Conservation (phyloP, 306 rosid genomes). For the Trifolium pratense region DNA sequence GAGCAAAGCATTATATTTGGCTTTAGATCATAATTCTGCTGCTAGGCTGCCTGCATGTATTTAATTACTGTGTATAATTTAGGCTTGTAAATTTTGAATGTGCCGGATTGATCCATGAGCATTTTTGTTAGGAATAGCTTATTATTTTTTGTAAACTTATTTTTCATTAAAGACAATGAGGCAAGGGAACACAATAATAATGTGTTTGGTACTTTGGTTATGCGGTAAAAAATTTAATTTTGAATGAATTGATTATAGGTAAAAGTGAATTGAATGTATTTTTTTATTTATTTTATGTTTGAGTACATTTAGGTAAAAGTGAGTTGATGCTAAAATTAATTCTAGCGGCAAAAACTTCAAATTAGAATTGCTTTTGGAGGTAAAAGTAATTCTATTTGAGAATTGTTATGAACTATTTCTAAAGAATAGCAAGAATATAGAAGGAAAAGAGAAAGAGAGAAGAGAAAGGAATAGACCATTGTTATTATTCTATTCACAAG, state of each 20-base stretch:
- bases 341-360: neutral
- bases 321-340: neutral
- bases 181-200: slow-evolving; percentile 13
- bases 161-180: slow-evolving; percentile 41
- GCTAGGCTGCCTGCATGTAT: slow-evolving; percentile 39
- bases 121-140: slow-evolving; percentile 43
- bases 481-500: too few relatives aligned
- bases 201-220: slow-evolving; percentile 3
- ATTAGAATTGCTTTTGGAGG: neutral
- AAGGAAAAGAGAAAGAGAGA: too few relatives aligned
- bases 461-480: too few relatives aligned
- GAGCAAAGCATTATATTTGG: slow-evolving; percentile 29
- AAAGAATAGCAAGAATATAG: too few relatives aligned
- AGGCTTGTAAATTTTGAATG: slow-evolving; percentile 59
- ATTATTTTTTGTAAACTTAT: slow-evolving; percentile 30
- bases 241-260: neutral
- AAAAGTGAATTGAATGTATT: neutral
- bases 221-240: neutral
- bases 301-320: neutral
- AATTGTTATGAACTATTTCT: too few relatives aligned
- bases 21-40: slow-evolving; percentile 33
- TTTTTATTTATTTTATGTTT: neutral
- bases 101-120: slow-evolving; percentile 44
- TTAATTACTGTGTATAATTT: slow-evolving; percentile 59
- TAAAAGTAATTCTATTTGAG: neutral